Percentiles rank a stretch among this genome's conserved stretches.
Conservation (phyloP, 139 green algal genomes). For the Eudorina sp. region DNA sequence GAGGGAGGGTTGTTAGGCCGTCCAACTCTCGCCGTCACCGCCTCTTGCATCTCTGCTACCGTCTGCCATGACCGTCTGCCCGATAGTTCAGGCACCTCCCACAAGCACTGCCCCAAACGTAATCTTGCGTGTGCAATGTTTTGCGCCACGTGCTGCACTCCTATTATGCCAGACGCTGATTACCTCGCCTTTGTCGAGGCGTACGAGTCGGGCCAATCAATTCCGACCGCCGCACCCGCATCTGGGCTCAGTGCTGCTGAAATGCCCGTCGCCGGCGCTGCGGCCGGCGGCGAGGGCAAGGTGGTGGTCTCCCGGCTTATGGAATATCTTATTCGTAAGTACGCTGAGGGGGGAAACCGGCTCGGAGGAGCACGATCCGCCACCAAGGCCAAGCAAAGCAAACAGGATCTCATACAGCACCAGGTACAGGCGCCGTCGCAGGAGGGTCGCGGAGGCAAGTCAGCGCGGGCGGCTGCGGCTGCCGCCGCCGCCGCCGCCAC, state of each 20-base stretch:
- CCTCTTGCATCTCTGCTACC: too few relatives aligned
- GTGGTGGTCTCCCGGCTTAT: conserved; percentile 27
- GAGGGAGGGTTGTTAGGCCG: too few relatives aligned
- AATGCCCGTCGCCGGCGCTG: neutral
- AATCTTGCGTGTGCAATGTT: too few relatives aligned
- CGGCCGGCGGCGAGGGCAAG: neutral
- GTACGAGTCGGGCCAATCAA: conserved; percentile 64
- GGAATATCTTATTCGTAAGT: conserved; percentile 29
- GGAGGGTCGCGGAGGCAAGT: neutral
- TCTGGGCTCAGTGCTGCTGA: neutral
- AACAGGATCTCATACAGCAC: conserved; percentile 15
- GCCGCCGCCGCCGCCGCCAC: neutral
- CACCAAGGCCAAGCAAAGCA: conserved; percentile 23
- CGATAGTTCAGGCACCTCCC: too few relatives aligned
- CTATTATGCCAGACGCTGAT: conserved; percentile 83
- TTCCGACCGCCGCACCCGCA: conserved; percentile 39
- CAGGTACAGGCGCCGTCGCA: neutral
- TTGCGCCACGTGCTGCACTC: too few relatives aligned
- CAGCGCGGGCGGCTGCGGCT: neutral
- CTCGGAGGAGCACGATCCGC: conserved; percentile 6
- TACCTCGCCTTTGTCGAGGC: conserved; percentile 75
- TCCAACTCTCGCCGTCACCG: too few relatives aligned
- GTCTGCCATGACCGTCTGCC: too few relatives aligned
- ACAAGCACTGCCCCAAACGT: too few relatives aligned
- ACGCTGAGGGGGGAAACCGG: conserved; percentile 32